Evolutionary conservation across 371 early-diverging fungal species (phyloP), one percentile per base, ranked within the genome.

Genomic region (Lichtheimia hyalospora): DNA sequence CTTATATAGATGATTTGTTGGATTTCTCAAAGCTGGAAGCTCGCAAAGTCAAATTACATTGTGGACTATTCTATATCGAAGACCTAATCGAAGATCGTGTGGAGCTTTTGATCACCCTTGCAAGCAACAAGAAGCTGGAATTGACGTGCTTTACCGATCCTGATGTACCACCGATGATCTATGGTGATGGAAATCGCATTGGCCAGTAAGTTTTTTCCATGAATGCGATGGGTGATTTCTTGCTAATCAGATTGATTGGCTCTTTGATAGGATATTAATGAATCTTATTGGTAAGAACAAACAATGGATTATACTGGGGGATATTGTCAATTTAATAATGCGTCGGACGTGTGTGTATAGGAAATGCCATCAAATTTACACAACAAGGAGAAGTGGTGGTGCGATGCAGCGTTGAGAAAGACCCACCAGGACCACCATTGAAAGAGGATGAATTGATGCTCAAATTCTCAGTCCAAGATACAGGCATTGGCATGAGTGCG

Each of bases 1-100:
- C 5, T 48, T n/a, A 20, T 5, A 5, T 56, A 68, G 76, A 86
- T 27, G 86, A 86, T 61, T 54, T 87, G 25, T 60, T 87, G 49
- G 84, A 87, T 59, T 86, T 86, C 52, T 82, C 83, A 40, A 87
- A 85, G 46, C 59, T 86, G 57, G 84, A 86, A 59, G 83, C 87
- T 0, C 83, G 78, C 48, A 86, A 86, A 51, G 84, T 86, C 40
- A 81, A 79, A 8, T 49, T 86, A n/a, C 79, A 84, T 40, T 61
- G 71, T 25, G 77, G 80, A 1, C 61, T 79, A 1, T 66, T 86
- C 21, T 81, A 81, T 49, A 70, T 85, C 16, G 84, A 84, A 27
- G 84, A 83, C 43, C 62, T 84, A 15, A 64, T 84, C 46, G 83
- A 69, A 53, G 83, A 82, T 61, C 75, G 84, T 0, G 71, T 82